A percentile compares a stretch with the other conserved stretches of the same genome.
phyloP scores from a whole-genome alignment of 1,284 basidiomycete species.

The Microbotryum saponariae region DNA sequence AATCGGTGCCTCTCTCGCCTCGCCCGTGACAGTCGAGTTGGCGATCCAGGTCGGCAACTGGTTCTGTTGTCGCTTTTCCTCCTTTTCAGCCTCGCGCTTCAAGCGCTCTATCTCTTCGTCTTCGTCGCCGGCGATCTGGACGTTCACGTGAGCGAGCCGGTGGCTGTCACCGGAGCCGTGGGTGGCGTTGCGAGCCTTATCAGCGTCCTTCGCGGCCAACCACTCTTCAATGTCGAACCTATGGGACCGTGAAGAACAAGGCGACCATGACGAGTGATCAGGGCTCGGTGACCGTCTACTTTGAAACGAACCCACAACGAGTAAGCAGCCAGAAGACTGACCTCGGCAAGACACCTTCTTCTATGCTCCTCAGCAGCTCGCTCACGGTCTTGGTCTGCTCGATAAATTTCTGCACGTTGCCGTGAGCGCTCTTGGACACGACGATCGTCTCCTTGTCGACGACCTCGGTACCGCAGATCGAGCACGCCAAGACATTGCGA shows the following conservation, averaged over 20 bases:
- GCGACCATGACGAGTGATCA: slow-evolving; percentile 1
- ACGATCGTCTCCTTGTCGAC: slow-evolving; percentile 87
- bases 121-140: slow-evolving; percentile 45
- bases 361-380: slow-evolving; percentile 78
- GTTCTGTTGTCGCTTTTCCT: slow-evolving; percentile 60
- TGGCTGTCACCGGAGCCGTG: slow-evolving; percentile 43
- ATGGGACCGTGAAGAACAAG: not conserved
- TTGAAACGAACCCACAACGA: not conserved
- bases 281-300: not conserved
- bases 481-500: slow-evolving; percentile 58
- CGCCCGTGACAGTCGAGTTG: slow-evolving; percentile 86
- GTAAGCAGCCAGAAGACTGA: slow-evolving; percentile 43
- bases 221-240: slow-evolving; percentile 75
- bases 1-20: slow-evolving; percentile 57
- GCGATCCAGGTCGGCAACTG: slow-evolving; percentile 86
- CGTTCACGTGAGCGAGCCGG: slow-evolving; percentile 44
- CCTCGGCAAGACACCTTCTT: slow-evolving; percentile 75
- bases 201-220: slow-evolving; percentile 46
- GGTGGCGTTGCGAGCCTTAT: slow-evolving; percentile 20
- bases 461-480: slow-evolving; percentile 59
- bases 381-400: slow-evolving; percentile 78
- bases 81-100: slow-evolving; percentile 46
- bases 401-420: slow-evolving; percentile 92
- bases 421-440: slow-evolving; percentile 72
- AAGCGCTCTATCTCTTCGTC: slow-evolving; percentile 48